Conservation (phyloP, 2,329 filamentous ascomycete genomes). For the Fusarium sp. region DNA sequence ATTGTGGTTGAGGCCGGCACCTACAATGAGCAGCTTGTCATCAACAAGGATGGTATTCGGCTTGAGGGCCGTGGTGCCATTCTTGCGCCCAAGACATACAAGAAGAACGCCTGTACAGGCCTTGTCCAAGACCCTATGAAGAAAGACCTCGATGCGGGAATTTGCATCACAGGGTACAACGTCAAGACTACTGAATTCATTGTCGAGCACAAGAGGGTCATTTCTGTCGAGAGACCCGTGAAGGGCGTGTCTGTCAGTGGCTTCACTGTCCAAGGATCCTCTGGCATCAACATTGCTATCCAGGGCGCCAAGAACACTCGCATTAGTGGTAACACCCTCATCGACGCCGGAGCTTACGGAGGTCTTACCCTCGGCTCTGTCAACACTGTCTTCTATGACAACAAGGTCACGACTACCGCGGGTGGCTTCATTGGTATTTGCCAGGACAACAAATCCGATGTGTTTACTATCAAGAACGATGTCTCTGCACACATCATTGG, state of each 20-base stretch:
- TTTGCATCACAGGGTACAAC: conserved; percentile 52
- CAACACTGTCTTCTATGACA: conserved; percentile 47
- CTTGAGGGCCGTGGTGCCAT: conserved; percentile 49
- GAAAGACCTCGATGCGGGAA: conserved; percentile 45
- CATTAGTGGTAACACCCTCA: conserved; percentile 35
- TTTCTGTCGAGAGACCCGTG: conserved; percentile 44
- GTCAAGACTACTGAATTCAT: conserved; percentile 45
- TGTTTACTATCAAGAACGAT: conserved; percentile 48
- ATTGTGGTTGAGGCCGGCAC: conserved; percentile 52
- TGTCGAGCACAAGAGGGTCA: conserved; percentile 50
- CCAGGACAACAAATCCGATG: conserved; percentile 52
- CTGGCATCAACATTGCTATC: conserved; percentile 54
- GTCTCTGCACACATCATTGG: conserved; percentile 50
- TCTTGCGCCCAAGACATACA: conserved; percentile 40
- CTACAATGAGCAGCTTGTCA: conserved; percentile 53
- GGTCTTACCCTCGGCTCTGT: conserved; percentile 53
- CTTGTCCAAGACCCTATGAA: conserved; percentile 41
- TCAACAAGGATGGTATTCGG: conserved; percentile 51
- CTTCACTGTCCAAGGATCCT: conserved; percentile 51
- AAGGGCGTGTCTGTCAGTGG: conserved; percentile 51
- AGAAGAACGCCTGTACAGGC: conserved; percentile 50
- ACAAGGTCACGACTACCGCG: conserved; percentile 43
- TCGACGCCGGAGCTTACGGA: conserved; percentile 48
- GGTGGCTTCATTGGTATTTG: conserved; percentile 51
- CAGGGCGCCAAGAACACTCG: conserved; percentile 49